Base-by-base conservation (phyloP, 495 filamentous ascomycete genomes). In the Clohesyomyces aquaticus region DNA sequence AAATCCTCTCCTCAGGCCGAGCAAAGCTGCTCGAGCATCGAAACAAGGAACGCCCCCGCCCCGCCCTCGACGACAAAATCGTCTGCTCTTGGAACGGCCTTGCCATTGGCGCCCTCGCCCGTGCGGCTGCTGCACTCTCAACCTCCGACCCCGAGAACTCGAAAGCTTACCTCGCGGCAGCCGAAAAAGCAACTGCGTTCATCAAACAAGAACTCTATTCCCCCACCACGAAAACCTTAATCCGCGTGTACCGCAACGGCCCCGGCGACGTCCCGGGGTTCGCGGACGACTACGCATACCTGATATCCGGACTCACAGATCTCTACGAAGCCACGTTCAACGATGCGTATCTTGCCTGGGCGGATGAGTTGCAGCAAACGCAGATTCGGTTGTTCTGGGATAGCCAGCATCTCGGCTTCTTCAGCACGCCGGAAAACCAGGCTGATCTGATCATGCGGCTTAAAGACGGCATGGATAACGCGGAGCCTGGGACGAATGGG, bases 271-370 rank as follows among this genome's bases (percentile, higher is more conserved):
- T 87, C 0, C 79, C 80, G 4, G 94, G 85, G 0, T 96, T 98
- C 74, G 93, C 93, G 4, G 94, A 98, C 66, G 94, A 98, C 73
- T 98, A 98, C 73, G 93, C 94, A 2, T 96, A 90, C 74, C 70
- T 98, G 53, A 91, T 92, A 50, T 82, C 86, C 26, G 95, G 92
- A 0, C 78, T 97, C 19, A 78, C 98, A 51, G 87, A 94, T 66
- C 81, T 98, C 61, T 96, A 96, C 71, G 88, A 96, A 75, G 84
- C 89, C 4, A 96, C 92, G 0, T 89, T 91, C 66, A 87, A 96
- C 41, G 88, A 89, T 63, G 75, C 77, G 61, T 93, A 89, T 76
- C 81, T 98, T 14, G 77, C 86, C 51, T 94, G 91, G 80, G 95
- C 94, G 0, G 88, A 94, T 68, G 83, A 83, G 28, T 71, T 98